Evolutionary conservation across 768 basidiomycete species (phyloP), one percentile per base, ranked within the genome.

Genomic region (Chlorophyllum brunneum): DNA sequence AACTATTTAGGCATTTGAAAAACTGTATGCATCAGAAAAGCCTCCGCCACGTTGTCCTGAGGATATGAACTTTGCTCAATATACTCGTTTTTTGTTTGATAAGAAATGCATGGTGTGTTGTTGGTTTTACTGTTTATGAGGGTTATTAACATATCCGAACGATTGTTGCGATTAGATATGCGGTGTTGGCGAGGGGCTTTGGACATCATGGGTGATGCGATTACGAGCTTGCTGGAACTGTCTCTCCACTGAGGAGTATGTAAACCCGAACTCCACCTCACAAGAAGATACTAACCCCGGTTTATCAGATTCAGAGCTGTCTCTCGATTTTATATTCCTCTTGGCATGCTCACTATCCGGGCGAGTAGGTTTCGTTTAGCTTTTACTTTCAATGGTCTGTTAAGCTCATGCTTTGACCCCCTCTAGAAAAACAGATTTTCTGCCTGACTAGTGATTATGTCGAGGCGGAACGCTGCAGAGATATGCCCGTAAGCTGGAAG

Each of bases 11-110:
- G 45, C 22, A 6, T 47, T 34, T 24, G 45, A 47, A 13, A 33
- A 23, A 23, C 13, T 34, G 9, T 36, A 47, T 13, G 23, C 7
- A 20, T 30, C 29, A 10, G 43, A 22, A 20, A 30, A 34, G 5
- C 45, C 45, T 24, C 45, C 31, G 16, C 33, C 31, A 16, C 33
- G 31, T 36, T 47, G 45, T 36, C 45, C 33, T 22, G 45, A 47
- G 6, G 49, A 51, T 23, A 16, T 51, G 4, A 42, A 51, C 5
- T 29, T 51, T 5, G 49, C 49, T 11, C 39, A 42, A 20, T 42
- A 51, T 24, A 34, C 49, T 13, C 39, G 40, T 5, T 51, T 51
- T 27, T 20, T 42, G 16, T 51, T 23, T 33, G 20, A 33, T 15
- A 51, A 42, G 15, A 33, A 33, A 7, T 51, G 49, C 22, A 42